A percentile compares a stretch with the other conserved stretches of the same genome.
These are phyloP conservation scores for Hygrocybe coccinea DNA, from an alignment of 768 basidiomycete genomes.

Conservation along the genomic window DNA sequence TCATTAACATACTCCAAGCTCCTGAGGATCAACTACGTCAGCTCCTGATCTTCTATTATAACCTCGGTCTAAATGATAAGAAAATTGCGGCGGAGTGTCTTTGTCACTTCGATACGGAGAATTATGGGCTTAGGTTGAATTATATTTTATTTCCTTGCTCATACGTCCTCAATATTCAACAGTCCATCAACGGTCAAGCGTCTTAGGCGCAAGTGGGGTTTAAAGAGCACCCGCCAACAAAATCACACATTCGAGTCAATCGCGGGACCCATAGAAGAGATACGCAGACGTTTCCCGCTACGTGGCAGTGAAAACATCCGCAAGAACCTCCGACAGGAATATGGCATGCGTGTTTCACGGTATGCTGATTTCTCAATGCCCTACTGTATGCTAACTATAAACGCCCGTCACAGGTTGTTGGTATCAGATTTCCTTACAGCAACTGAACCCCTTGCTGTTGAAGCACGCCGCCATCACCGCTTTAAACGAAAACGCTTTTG, in stretches of 20 bases:
- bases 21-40: not conserved
- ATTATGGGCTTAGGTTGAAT: slow-evolving; percentile 2
- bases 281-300: slow-evolving; percentile 6
- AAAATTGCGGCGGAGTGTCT: slow-evolving; percentile 9
- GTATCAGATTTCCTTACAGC: slow-evolving; percentile 3
- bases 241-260: slow-evolving; percentile 14
- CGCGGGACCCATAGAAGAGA: slow-evolving; percentile 2
- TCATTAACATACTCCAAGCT: not conserved
- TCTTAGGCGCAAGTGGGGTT: not conserved
- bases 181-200: not conserved
- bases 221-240: slow-evolving; percentile 10
- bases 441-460: slow-evolving; percentile 12
- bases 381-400: no score
- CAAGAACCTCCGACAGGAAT: slow-evolving; percentile 11
- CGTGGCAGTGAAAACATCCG: slow-evolving; percentile 14
- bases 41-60: slow-evolving; percentile 3
- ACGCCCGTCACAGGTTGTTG: slow-evolving; percentile 4
- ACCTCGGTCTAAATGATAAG: slow-evolving; percentile 9
- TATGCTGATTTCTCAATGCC: no score
- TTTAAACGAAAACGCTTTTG: slow-evolving; percentile 23
- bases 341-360: slow-evolving; percentile 13
- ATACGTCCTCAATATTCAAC: not conserved
- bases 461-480: not conserved
- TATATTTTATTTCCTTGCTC: no score
- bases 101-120: slow-evolving; percentile 12